Evolutionary conservation across 768 basidiomycete species (phyloP), one percentile per base, ranked within the genome.

Genomic region (Tephrocybe sp.): DNA sequence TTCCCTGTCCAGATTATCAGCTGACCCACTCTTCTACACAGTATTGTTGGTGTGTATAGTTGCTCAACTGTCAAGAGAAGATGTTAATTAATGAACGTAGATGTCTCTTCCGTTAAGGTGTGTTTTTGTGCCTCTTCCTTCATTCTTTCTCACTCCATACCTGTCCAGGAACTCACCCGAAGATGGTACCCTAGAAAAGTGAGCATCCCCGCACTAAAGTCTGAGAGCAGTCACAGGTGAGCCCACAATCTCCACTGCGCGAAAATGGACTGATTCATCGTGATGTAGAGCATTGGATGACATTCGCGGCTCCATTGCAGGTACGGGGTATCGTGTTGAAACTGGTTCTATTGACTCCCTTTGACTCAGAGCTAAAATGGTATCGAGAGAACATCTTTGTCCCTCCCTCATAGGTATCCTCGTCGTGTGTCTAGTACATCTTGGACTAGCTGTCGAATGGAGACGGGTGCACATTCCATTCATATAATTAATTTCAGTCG

Each of bases 81-180:
- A 52, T 32, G 47, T 34, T 32, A 5, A 44, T 34, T 32, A 5
- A 44, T 18, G 25, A 15, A 24, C 8, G 9, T 49, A 92, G 90
- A 92, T 53, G 91, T 92, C 30, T 92, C 90, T 36, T 87, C 91
- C 0, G 76, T 92, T 54, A 92, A 92, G 73, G 89, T 83, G 53
- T 51, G 47, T 40, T 47, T 9, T 3, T 9, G 9, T n/a, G n/a
- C 24, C 30, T 21, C 34, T 37, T n/a, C 30, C 28, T n/a, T 16
- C 27, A 47, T 24, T 27, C 18, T 48, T 27, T 38, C 13, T 13
- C 37, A 1, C 34, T 40, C 41, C n/a, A 28, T 12, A 18, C 9
- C 38, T 47, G 44, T 39, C 36, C 51, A 92, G 90, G 90, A 92
- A 64, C 58, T 92, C 19, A 77, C 75, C 1, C 79, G 86, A 12